Evolutionary conservation across 768 basidiomycete species (phyloP), one percentile per base, ranked within the genome.

Genomic region (Xerocomellus dryophilus): DNA sequence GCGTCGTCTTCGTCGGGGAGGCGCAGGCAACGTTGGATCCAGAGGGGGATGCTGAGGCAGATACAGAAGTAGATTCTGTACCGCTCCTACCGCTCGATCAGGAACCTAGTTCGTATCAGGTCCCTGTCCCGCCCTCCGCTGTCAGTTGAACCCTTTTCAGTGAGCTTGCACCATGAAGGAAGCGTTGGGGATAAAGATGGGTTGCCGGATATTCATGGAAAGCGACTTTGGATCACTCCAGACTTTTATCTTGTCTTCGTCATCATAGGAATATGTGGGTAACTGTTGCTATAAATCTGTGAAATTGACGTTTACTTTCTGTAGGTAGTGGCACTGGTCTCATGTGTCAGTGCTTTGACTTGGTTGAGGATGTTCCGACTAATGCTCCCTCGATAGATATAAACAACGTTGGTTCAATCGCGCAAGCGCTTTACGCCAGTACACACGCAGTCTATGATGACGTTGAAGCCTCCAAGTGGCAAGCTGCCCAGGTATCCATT

Each of bases 391-490:
- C 20, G 17, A 23, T 51, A 88, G 86, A 85, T 63, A 93, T 93
- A 70, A 93, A 92, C 67, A 93, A 93, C 57, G 89, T 86, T n/a
- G 88, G 91, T 15, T 81, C 85, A 2, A 86, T 90, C 55, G 77
- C 90, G 0, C 82, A 88, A 62, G 85, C 77, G 0, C 73, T 88
- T 25, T 86, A 83, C 59, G 80, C 83, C 4, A 75, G 84, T 50
- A 79, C 78, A 7, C 78, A 84, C 43, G 70, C 80, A 0, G 64
- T 75, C 3, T 93, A 88, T 63, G 83, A 92, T 60, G 81, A 82
- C n/a, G 65, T 79, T 0, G 79, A 81, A 57, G 84, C 89, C 0
- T 78, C 85, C 1, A 78, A 80, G 49, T 88, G 85, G 82, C 94
- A 97, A 73, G 84, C 90, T 0, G 75, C 81, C 4, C 93, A 97